Evolutionary conservation across 2,329 filamentous ascomycete genomes (phyloP), one percentile per base, ranked within the genome.

Genomic region (Ophiostoma angusticollis): DNA sequence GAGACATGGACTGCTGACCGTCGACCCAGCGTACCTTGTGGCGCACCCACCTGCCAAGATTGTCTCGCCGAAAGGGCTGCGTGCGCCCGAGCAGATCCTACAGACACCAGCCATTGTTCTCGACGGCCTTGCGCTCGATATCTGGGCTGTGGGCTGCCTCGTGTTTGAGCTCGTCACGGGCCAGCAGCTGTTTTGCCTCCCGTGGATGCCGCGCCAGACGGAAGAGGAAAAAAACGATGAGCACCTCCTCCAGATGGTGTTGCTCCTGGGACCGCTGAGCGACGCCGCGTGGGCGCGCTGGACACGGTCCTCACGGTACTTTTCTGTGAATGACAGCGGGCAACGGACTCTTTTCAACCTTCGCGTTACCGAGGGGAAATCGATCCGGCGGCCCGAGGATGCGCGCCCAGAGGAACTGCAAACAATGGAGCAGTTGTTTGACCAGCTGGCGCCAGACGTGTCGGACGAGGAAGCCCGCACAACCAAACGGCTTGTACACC

Each of bases 121-220:
- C 8, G 34, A 36, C 24, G 34, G 34, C 24, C 16, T 16, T 1
- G 9, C n/a, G 3, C 18, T 34, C 8, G 40, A 42, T 17, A 33
- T 42, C 14, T 39, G 40, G 40, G 32, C 31, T 28, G 34, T 39
- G 13, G 40, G 35, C 16, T 42, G 40, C 27, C 31, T 42, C 5
- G 16, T 39, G 2, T 42, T 31, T 29, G 40, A 39, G 28, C 22
- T 39, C 11, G 8, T 39, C 2, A 39, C 40, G 6, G 36, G 40
- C 19, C 3, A 12, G 4, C 31, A n/a, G 14, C 35, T 39, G 9
- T 42, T 42, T 16, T 22, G 13, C n/a, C n/a, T 32, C 16, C 5
- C 9, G 6, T 7, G 25, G 13, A 24, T 6, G 1, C 12, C 3
- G 4, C 11, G 29, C n/a, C 9, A 19, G n/a, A 13, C 18, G 6